phyloP scores from a whole-genome alignment of 2,329 filamentous ascomycete genomes.

The Penicillium sp. region DNA sequence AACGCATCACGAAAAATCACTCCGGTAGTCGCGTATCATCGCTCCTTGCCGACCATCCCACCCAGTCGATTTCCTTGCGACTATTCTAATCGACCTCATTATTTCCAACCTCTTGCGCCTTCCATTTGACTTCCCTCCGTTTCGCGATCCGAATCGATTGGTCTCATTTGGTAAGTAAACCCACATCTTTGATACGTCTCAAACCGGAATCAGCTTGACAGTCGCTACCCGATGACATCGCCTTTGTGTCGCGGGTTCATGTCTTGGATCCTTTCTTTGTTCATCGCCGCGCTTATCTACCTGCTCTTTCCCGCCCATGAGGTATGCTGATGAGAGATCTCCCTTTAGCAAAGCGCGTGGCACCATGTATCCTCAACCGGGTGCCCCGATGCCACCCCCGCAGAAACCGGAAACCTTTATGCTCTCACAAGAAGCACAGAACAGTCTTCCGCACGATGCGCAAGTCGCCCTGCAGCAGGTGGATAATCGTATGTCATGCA shows the following conservation, averaged over 20 bases:
- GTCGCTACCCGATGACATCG: not conserved
- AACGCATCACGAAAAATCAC: constrained; percentile 16
- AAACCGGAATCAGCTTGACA: constrained; percentile 3
- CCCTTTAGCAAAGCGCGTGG: constrained; percentile 9
- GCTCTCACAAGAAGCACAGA: constrained; percentile 95
- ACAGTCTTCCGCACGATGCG: constrained; percentile 92
- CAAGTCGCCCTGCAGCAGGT: constrained; percentile 98
- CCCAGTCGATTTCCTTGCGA: not conserved
- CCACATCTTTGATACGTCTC: constrained; percentile 23
- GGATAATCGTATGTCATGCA: constrained; percentile 77
- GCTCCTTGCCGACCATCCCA: constrained; percentile 12
- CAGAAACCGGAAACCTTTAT: constrained; percentile 99
- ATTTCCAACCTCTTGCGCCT: not conserved
- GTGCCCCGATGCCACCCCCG: constrained; percentile 81
- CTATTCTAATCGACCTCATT: not conserved
- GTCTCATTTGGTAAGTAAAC: constrained; percentile 16
- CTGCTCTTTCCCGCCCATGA: constrained; percentile 20
- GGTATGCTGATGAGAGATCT: constrained; percentile 21
- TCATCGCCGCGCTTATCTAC: constrained; percentile 20
- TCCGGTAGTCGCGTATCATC: constrained; percentile 11
- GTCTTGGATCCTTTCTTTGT: constrained; percentile 22
- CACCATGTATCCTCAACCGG: constrained; percentile 77
- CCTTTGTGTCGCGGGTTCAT: not conserved
- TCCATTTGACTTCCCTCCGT: constrained; percentile 9
- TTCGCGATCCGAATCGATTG: not conserved